Percentiles rank a stretch among this genome's conserved stretches.
These are phyloP conservation scores for Plasmopara viticola DNA, from an alignment of 352 stramenopile genomes.

Conservation along the genomic window DNA sequence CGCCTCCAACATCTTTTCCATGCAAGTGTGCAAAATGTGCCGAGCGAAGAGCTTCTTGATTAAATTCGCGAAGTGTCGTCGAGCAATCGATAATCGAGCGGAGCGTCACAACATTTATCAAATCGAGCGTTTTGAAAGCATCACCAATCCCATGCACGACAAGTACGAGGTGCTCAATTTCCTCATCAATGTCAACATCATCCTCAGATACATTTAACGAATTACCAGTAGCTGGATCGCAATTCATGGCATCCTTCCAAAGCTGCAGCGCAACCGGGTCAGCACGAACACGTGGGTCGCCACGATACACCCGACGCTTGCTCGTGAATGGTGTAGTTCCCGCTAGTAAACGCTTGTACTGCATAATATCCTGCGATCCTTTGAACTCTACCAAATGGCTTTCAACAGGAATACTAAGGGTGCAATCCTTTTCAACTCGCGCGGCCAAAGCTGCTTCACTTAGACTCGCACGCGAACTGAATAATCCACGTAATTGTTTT, in stretches of 20 bases:
- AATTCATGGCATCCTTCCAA: conserved; percentile 56
- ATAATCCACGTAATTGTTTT: conserved; percentile 41
- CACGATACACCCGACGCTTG: conserved; percentile 71
- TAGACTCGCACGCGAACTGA: conserved; percentile 30
- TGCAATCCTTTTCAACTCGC: conserved; percentile 40
- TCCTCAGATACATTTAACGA: conserved; percentile 35
- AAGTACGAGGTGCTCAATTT: conserved; percentile 83
- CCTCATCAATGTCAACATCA: conserved; percentile 62
- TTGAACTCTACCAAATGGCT: conserved; percentile 82
- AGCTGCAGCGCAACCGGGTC: conserved; percentile 45
- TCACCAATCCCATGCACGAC: conserved; percentile 89
- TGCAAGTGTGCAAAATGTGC: conserved; percentile 58
- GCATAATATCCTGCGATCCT: conserved; percentile 64
- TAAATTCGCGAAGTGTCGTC: conserved; percentile 55
- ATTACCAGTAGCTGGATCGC: conserved; percentile 22
- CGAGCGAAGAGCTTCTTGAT: conserved; percentile 56
- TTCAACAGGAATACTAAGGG: conserved; percentile 66
- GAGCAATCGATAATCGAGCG: conserved; percentile 80
- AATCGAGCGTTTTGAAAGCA: conserved; percentile 77
- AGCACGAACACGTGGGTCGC: conserved; percentile 60
- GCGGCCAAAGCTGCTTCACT: conserved; percentile 24
- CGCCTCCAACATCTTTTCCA: conserved; percentile 11
- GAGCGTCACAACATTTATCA: conserved; percentile 79
- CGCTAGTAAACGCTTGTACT: conserved; percentile 72
- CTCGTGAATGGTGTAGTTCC: conserved; percentile 77